Evolutionary conservation across 352 stramenopile species (phyloP).

Genomic region (Phytopythium sindhum): DNA sequence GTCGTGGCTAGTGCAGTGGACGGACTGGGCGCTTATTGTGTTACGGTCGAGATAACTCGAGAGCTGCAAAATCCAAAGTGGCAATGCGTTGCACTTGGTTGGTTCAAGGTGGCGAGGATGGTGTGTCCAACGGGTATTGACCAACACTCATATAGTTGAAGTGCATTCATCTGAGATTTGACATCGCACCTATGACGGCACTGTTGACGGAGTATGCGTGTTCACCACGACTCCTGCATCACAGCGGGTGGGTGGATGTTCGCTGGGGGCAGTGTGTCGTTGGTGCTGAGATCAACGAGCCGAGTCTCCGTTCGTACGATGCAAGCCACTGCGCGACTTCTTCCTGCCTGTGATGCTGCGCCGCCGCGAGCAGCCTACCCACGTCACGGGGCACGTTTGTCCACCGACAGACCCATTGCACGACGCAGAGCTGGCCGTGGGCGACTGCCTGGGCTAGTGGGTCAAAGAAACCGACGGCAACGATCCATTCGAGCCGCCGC

Average conservation of each 20-base stretch:
- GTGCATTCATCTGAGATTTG: not conserved
- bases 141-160: not conserved
- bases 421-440: not conserved
- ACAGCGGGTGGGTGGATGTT: not conserved
- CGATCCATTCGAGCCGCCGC: conserved; percentile 1
- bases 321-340: not conserved
- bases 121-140: too few species aligned
- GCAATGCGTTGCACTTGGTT: too few species aligned
- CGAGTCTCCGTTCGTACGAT: not conserved
- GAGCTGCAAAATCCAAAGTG: too few species aligned
- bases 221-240: too few species aligned
- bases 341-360: not conserved
- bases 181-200: not conserved
- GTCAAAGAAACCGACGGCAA: conserved; percentile 3
- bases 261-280: not conserved
- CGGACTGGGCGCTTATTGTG: too few species aligned
- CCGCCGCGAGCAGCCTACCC: not conserved
- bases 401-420: conserved; percentile 5
- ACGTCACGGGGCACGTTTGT: not conserved
- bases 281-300: not conserved
- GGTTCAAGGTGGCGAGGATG: too few species aligned
- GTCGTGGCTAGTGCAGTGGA: not conserved
- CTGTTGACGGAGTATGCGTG: not conserved
- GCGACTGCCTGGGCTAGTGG: not conserved
- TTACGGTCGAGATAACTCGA: too few species aligned